Conservation (phyloP, 306 rosid genomes). For the Cucumis hystrix region DNA sequence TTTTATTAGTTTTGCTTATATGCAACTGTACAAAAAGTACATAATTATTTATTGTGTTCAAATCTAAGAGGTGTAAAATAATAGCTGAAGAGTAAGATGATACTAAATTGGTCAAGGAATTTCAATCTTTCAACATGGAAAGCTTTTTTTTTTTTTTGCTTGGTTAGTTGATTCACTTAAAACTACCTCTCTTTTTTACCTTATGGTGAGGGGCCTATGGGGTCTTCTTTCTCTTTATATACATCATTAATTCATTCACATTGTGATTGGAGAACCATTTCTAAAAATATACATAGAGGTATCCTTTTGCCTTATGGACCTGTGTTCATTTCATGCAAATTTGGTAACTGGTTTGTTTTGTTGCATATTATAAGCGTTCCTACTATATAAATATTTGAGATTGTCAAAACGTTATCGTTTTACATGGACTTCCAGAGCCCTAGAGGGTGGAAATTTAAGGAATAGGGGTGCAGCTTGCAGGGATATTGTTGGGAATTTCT, state of each 20-base stretch:
- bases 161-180: slow-evolving; percentile 9
- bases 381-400: not conserved
- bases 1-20: slow-evolving; percentile 66
- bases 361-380: not conserved
- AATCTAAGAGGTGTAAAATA: slow-evolving; percentile 51
- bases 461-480: not conserved
- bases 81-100: slow-evolving; percentile 12
- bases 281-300: not conserved
- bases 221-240: not conserved
- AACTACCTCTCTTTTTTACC: not conserved
- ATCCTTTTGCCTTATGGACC: not conserved
- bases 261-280: not conserved
- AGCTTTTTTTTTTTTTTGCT: slow-evolving; percentile 22
- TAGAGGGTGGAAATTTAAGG: not conserved
- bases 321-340: not conserved
- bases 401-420: not conserved
- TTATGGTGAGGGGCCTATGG: not conserved
- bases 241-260: not conserved
- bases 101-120: slow-evolving; percentile 15
- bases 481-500: not conserved
- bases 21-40: slow-evolving; percentile 58
- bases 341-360: not conserved
- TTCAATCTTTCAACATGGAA: slow-evolving; percentile 18
- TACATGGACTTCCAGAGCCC: not conserved
- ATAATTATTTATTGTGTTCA: slow-evolving; percentile 31